Evolutionary conservation across 2,329 filamentous ascomycete species (phyloP), one percentile per base, ranked within the genome.

Genomic region (Fusarium oxysporum): DNA sequence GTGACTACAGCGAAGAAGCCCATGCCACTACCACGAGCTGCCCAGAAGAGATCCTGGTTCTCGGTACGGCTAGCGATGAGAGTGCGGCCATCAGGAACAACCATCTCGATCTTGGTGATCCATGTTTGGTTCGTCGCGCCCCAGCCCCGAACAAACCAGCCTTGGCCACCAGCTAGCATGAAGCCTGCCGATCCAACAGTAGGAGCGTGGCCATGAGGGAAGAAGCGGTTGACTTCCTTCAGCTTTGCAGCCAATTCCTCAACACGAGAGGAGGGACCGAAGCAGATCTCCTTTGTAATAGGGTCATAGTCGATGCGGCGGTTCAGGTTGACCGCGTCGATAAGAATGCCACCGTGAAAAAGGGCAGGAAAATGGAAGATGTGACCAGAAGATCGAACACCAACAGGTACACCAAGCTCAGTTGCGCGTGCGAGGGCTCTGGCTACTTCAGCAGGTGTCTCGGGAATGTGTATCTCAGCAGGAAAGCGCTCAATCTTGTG

Each of bases 151-250:
- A 64, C 23, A 5, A 68, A 68, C 38, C 51, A 68, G 30, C 65
- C 65, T n/a, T 68, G 65, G 6, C 65, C 60, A 14, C 65, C 65
- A 7, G 65, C 65, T n/a, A 68, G 54, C 40, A 64, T 48, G 35
- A 68, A 68, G 19, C 65, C 65, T n/a, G 60, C 65, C 13, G 51
- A 41, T 6, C 45, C 65, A 21, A 68, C 65, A 21, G 51, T 50
- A 11, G 50, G 65, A 6, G 65, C 54, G 3, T 68, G 65, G 19
- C 65, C 65, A 23, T 47, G 41, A 1, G 65, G 65, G n/a, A 68
- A 68, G 45, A 68, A 68, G 16, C 65, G 62, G 25, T 45, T 40
- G 5, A 45, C 37, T 25, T 40, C 37, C 14, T 37, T 41, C 9
- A 63, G 51, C 17, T 40, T 55, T 10, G 35, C 60, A n/a, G 59